Conservation (phyloP, 495 filamentous ascomycete species). For the Aspergillus ellipticus region DNA sequence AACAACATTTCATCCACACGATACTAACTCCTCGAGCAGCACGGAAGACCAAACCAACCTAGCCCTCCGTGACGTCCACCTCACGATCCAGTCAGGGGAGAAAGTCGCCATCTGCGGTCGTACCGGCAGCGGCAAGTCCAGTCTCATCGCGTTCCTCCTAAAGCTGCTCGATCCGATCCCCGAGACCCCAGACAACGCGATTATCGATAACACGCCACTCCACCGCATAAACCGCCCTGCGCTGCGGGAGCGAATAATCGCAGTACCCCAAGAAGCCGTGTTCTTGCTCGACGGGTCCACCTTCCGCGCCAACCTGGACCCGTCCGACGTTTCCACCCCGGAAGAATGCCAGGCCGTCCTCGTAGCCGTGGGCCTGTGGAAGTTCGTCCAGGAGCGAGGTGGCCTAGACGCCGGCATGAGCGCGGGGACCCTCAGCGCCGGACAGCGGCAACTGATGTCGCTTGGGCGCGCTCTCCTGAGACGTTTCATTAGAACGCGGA, state of each 20-base stretch:
- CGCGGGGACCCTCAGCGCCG: constrained; percentile 37
- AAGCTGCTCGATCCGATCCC: constrained; percentile 27
- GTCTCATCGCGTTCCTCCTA: constrained; percentile 32
- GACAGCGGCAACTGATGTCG: constrained; percentile 53
- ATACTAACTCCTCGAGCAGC: no score
- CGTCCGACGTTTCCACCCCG: constrained; percentile 68
- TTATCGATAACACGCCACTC: constrained; percentile 27
- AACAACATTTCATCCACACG: neutral
- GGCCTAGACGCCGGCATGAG: constrained; percentile 40
- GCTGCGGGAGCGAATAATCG: constrained; percentile 33
- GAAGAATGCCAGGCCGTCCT: constrained; percentile 45
- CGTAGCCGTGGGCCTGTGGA: constrained; percentile 30
- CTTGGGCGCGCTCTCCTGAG: constrained; percentile 51
- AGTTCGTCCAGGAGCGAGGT: constrained; percentile 31
- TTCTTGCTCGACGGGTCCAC: constrained; percentile 27
- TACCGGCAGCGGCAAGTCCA: constrained; percentile 42
- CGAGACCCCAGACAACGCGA: constrained; percentile 6
- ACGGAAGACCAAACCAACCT: neutral
- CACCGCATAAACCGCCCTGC: constrained; percentile 29
- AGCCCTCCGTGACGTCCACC: constrained; percentile 24
- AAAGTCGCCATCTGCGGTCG: constrained; percentile 33
- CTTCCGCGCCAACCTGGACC: constrained; percentile 69
- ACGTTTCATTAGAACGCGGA: neutral
- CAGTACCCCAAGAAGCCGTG: constrained; percentile 41
- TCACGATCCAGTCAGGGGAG: constrained; percentile 33